A percentile compares a stretch with the other conserved stretches of the same genome.
phyloP scores from a whole-genome alignment of 2,329 filamentous ascomycete species.

The Colletotrichum navitas region DNA sequence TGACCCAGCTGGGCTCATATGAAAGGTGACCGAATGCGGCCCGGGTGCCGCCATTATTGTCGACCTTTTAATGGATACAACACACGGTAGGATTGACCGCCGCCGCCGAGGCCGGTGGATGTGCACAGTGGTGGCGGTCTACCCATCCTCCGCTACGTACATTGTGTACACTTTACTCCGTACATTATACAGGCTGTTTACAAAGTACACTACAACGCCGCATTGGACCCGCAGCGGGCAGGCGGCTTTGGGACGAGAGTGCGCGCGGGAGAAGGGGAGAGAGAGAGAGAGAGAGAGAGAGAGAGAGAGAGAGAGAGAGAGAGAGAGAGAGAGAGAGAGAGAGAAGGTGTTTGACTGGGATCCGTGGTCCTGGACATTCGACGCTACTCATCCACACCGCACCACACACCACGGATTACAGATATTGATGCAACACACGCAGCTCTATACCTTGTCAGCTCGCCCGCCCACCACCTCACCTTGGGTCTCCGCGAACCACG shows the following conservation, averaged over 20 bases:
- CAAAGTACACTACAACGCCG: background rate
- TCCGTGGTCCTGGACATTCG: constrained; percentile 22
- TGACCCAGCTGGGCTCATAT: constrained; percentile 17
- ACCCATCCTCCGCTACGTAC: background rate
- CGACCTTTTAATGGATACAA: background rate
- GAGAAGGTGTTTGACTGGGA: constrained; percentile 31
- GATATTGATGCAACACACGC: constrained; percentile 1
- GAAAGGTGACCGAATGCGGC: constrained; percentile 2
- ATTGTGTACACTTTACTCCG: too few species aligned
- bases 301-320: background rate
- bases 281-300: too few species aligned
- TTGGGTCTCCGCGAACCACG: constrained; percentile 31
- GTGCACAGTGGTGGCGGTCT: constrained; percentile 29
- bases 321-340: background rate
- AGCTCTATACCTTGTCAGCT: constrained; percentile 5
- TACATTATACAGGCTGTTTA: background rate
- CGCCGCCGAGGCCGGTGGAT: constrained; percentile 30
- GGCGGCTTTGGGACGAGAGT: constrained; percentile 26
- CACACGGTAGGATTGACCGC: background rate
- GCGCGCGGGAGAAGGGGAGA: background rate
- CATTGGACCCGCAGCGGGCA: constrained; percentile 25
- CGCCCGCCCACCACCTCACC: constrained; percentile 8
- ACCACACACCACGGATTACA: constrained; percentile 10
- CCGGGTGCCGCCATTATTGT: background rate
- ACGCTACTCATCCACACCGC: constrained; percentile 11